A percentile compares a stretch with the other conserved stretches of the same genome.
Evolutionary conservation across 1,139 yeast species (phyloP).

Genomic region (Candida freyschussii): DNA sequence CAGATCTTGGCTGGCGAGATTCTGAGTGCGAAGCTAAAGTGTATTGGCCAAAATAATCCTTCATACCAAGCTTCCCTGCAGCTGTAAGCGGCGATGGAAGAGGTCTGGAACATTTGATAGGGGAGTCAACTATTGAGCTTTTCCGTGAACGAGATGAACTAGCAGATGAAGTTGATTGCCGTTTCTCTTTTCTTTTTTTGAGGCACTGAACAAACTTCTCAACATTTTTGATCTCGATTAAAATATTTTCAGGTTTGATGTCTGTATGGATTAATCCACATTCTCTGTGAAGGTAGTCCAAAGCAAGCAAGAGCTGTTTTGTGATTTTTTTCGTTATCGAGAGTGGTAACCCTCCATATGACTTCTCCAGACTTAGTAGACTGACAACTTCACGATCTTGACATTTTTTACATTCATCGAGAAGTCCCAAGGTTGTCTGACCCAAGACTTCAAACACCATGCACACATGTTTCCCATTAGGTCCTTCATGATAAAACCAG

Average conservation of each 20-base stretch:
- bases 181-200: constrained; percentile 1
- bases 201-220: constrained; percentile 48
- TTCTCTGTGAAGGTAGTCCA: constrained; percentile 76
- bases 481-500: constrained; percentile 72
- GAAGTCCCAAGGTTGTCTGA: constrained; percentile 69
- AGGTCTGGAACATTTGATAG: constrained; percentile 33
- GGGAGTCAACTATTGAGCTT: constrained; percentile 7
- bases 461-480: constrained; percentile 77
- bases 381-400: constrained; percentile 5
- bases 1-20: constrained; percentile 4
- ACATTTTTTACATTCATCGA: constrained; percentile 40
- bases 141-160: not conserved
- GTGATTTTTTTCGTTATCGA: constrained; percentile 76
- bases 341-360: constrained; percentile 63
- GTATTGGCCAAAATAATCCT: constrained; percentile 13
- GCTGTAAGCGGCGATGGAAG: constrained; percentile 34
- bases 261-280: constrained; percentile 94
- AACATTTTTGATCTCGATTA: constrained; percentile 74
- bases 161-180: too few relatives aligned
- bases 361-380: constrained; percentile 13
- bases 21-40: constrained; percentile 4
- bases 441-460: constrained; percentile 91
- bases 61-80: constrained; percentile 11
- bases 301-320: constrained; percentile 67
- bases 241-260: constrained; percentile 84